phyloP scores from a whole-genome alignment of 768 basidiomycete genomes.

The Tricholoma matsutake region DNA sequence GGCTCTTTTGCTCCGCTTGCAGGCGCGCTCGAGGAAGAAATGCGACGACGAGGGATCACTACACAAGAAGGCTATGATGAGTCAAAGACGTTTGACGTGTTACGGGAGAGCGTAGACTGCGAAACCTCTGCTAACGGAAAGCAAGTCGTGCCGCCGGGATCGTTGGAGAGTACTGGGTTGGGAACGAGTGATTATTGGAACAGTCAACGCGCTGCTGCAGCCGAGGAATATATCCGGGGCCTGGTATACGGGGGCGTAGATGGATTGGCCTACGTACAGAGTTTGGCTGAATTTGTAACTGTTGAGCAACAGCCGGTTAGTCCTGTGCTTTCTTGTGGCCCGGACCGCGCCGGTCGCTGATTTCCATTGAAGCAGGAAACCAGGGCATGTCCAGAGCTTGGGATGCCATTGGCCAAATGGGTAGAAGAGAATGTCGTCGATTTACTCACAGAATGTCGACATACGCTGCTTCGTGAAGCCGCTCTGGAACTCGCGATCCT shows the following conservation, averaged over 20 bases:
- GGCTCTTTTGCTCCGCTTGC: slow-evolving; percentile 58
- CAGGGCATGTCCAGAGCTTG: slow-evolving; percentile 22
- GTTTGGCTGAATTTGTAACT: slow-evolving; percentile 68
- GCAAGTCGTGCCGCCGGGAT: slow-evolving; percentile 3
- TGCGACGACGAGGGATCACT: slow-evolving; percentile 30
- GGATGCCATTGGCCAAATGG: slow-evolving; percentile 41
- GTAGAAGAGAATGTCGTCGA: slow-evolving; percentile 43
- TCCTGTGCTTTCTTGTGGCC: not conserved
- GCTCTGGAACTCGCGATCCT: slow-evolving; percentile 28
- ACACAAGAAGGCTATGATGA: slow-evolving; percentile 30
- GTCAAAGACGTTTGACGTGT: slow-evolving; percentile 26
- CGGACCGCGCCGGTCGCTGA: not conserved
- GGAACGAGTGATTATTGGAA: slow-evolving; percentile 44
- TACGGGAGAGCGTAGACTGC: slow-evolving; percentile 39
- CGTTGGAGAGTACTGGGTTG: slow-evolving; percentile 3
- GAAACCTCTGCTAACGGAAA: slow-evolving; percentile 19
- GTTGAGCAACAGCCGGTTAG: slow-evolving; percentile 24
- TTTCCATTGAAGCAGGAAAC: not conserved
- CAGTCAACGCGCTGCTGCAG: slow-evolving; percentile 44
- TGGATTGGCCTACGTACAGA: slow-evolving; percentile 72
- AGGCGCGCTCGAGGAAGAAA: slow-evolving; percentile 44
- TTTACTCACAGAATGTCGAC: slow-evolving; percentile 45
- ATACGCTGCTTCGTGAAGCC: slow-evolving; percentile 41
- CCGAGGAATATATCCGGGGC: slow-evolving; percentile 65
- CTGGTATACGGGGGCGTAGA: slow-evolving; percentile 80